phyloP scores from a whole-genome alignment of 139 green algal species.

The Micractinium sp. region DNA sequence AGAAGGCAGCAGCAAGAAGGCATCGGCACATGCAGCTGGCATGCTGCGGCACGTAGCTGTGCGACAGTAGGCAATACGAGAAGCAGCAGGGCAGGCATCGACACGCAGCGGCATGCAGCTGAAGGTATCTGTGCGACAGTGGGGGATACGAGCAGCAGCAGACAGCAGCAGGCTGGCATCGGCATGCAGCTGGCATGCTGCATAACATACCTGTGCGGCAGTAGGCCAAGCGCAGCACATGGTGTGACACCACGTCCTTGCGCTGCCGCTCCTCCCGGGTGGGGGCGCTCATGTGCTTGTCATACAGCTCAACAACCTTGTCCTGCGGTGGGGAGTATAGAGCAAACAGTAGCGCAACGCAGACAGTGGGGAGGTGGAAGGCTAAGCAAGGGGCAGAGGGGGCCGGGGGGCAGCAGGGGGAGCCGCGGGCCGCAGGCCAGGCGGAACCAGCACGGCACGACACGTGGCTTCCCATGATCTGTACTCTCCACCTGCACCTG shows the following conservation, averaged over 20 bases:
- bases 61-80: too few relatives aligned
- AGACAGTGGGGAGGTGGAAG: background rate
- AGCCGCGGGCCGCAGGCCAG: background rate
- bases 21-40: background rate
- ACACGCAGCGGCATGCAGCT: background rate
- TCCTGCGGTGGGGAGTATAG: conserved; percentile 17
- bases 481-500: background rate
- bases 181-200: background rate
- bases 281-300: conserved; percentile 56
- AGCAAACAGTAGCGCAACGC: too few relatives aligned
- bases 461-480: too few relatives aligned
- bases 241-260: conserved; percentile 86
- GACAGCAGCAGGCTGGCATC: background rate
- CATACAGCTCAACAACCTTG: conserved; percentile 47
- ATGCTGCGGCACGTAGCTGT: background rate
- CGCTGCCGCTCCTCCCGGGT: conserved; percentile 53
- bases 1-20: background rate
- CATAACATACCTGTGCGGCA: conserved; percentile 69
- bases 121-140: conserved; percentile 75
- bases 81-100: too few relatives aligned
- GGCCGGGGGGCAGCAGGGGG: background rate
- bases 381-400: too few relatives aligned
- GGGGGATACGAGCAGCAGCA: too few relatives aligned
- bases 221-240: conserved; percentile 93
- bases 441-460: too few relatives aligned